Percentiles rank a stretch among this genome's conserved stretches.
These are phyloP conservation scores for Cercophora samala DNA, from an alignment of 495 filamentous ascomycete genomes.

Conservation along the genomic window DNA sequence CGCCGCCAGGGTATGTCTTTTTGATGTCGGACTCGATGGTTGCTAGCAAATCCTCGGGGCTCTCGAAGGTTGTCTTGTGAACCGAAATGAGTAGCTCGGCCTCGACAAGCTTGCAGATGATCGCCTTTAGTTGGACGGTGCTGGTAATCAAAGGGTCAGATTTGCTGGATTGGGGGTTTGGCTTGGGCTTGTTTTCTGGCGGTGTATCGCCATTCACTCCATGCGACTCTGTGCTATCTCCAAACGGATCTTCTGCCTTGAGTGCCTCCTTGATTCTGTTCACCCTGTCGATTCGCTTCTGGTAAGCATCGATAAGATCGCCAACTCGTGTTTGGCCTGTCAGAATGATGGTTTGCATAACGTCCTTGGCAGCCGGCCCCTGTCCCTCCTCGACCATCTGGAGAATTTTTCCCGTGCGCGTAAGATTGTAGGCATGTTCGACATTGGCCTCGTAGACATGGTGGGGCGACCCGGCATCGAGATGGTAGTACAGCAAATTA, in stretches of 20 bases:
- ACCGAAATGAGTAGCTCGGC: conserved; percentile 46
- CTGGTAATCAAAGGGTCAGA: conserved; percentile 27
- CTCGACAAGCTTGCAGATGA: conserved; percentile 44
- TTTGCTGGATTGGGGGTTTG: conserved; percentile 18
- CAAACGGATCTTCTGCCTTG: conserved; percentile 20
- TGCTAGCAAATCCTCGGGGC: conserved; percentile 37
- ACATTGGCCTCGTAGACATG: conserved; percentile 79
- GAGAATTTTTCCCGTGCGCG: conserved; percentile 78
- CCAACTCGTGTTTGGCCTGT: conserved; percentile 72
- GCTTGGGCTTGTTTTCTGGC: conserved; percentile 15
- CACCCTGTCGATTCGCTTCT: conserved; percentile 35
- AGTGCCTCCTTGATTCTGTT: conserved; percentile 23
- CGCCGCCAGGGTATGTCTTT: conserved; percentile 37
- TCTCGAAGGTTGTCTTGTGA: conserved; percentile 38
- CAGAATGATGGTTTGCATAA: conserved; percentile 70
- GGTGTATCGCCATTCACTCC: conserved; percentile 25
- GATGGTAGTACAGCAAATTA: conserved; percentile 74
- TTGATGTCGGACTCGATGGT: conserved; percentile 43
- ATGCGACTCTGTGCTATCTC: background rate
- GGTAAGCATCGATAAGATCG: conserved; percentile 57
- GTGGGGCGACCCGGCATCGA: conserved; percentile 56
- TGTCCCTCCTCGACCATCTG: conserved; percentile 66
- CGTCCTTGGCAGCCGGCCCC: conserved; percentile 62
- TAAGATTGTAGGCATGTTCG: conserved; percentile 69
- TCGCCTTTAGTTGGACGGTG: conserved; percentile 36